These are phyloP conservation scores for Lactarius tabidus DNA, from an alignment of 768 basidiomycete species.

Conservation along the genomic window DNA sequence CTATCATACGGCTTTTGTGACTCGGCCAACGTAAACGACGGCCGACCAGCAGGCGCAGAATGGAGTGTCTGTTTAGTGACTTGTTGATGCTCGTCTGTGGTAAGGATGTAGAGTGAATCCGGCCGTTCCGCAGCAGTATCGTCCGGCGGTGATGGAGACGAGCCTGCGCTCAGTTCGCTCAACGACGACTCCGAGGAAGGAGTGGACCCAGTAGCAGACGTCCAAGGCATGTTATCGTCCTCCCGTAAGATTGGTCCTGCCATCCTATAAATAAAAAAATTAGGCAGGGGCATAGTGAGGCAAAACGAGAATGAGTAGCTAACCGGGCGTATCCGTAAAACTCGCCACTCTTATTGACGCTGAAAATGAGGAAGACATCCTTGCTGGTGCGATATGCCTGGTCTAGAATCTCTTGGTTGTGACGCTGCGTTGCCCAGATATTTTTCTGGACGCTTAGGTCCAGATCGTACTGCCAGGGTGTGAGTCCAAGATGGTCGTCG, in stretches of 20 bases:
- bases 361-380: constrained; percentile 86
- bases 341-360: constrained; percentile 91
- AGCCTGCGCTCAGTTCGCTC: neutral
- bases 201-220: constrained; percentile 28
- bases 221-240: constrained; percentile 55
- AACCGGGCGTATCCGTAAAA: constrained; percentile 92
- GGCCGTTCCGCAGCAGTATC: neutral
- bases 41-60: constrained; percentile 23
- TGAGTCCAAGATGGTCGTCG: neutral
- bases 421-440: constrained; percentile 88
- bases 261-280: constrained; percentile 49
- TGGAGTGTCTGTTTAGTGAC: constrained; percentile 45
- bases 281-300: neutral
- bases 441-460: constrained; percentile 75
- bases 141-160: constrained; percentile 1
- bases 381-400: constrained; percentile 89
- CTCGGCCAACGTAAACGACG: constrained; percentile 50
- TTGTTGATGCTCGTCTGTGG: constrained; percentile 37
- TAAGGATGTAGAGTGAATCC: constrained; percentile 30
- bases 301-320: constrained; percentile 25
- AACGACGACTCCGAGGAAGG: neutral
- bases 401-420: constrained; percentile 88
- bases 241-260: constrained; percentile 53
- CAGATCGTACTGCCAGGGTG: constrained; percentile 55
- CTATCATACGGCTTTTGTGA: constrained; percentile 38